These are phyloP conservation scores for Penicillium verrucosum DNA, from an alignment of 2,329 filamentous ascomycete species.

Conservation along the genomic window DNA sequence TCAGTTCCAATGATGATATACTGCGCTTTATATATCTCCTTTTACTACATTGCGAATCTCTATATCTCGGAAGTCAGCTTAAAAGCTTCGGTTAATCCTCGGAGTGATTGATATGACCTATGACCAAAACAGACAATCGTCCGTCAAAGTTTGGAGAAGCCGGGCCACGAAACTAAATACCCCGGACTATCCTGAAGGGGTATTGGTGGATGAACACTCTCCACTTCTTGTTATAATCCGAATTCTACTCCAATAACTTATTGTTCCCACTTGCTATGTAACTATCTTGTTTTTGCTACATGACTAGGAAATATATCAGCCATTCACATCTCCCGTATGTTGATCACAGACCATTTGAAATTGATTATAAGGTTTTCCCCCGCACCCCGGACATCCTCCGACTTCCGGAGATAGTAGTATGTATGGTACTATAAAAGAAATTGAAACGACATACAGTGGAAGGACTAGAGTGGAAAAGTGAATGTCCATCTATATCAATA, in stretches of 20 bases:
- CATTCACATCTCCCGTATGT: background rate
- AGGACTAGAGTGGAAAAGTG: background rate
- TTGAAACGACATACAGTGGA: background rate
- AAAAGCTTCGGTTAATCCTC: background rate
- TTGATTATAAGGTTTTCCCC: background rate
- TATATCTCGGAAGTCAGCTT: background rate
- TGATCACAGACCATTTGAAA: background rate
- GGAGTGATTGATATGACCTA: background rate
- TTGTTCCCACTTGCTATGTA: background rate
- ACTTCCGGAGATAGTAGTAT: background rate
- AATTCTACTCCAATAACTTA: background rate
- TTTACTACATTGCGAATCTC: background rate
- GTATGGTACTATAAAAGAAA: background rate
- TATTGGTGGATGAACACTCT: background rate
- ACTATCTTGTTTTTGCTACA: background rate
- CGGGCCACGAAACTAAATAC: background rate
- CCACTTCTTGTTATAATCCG: background rate
- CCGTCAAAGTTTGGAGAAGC: background rate
- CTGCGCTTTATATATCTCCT: background rate
- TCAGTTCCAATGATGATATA: background rate
- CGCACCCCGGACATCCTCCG: background rate
- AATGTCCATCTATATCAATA: background rate
- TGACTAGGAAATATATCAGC: background rate
- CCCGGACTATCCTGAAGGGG: background rate
- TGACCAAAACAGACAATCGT: background rate